Percentiles rank a stretch among this genome's conserved stretches.
These are phyloP conservation scores for Boehmeria nivea DNA, from an alignment of 306 rosid genomes.

Conservation along the genomic window DNA sequence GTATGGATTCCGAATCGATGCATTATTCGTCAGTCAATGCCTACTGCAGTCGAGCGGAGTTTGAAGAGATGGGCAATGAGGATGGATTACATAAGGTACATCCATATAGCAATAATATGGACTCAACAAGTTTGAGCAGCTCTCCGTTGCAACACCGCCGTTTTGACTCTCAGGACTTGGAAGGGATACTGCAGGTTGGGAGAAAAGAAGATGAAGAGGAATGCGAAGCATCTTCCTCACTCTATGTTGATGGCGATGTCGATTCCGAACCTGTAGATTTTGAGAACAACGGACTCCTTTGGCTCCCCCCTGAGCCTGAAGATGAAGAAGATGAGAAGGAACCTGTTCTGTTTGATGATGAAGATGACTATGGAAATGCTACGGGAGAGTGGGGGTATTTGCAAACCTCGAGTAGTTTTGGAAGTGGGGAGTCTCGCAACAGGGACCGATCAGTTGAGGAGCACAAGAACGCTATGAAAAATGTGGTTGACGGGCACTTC, in stretches of 20 bases:
- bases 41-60: constrained; percentile 50
- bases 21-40: constrained; percentile 48
- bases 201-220: constrained; percentile 63
- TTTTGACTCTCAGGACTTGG: constrained; percentile 48
- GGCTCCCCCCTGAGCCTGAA: constrained; percentile 99
- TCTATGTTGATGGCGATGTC: constrained; percentile 45
- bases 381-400: constrained; percentile 75
- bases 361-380: constrained; percentile 54
- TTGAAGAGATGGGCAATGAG: constrained; percentile 46
- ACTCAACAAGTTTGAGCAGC: constrained; percentile 27
- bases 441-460: constrained; percentile 72
- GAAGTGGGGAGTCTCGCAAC: constrained; percentile 61
- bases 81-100: constrained; percentile 44
- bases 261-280: constrained; percentile 81
- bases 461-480: constrained; percentile 64
- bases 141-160: constrained; percentile 34
- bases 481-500: constrained; percentile 89
- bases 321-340: constrained; percentile 89
- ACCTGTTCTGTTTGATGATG: constrained; percentile 56
- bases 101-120: constrained; percentile 41
- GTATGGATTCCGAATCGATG: constrained; percentile 43
- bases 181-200: constrained; percentile 35
- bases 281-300: constrained; percentile 86
- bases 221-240: constrained; percentile 54
- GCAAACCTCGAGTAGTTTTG: constrained; percentile 62